Conservation (phyloP, 345 rosid species). For the Kernera saxatilis region DNA sequence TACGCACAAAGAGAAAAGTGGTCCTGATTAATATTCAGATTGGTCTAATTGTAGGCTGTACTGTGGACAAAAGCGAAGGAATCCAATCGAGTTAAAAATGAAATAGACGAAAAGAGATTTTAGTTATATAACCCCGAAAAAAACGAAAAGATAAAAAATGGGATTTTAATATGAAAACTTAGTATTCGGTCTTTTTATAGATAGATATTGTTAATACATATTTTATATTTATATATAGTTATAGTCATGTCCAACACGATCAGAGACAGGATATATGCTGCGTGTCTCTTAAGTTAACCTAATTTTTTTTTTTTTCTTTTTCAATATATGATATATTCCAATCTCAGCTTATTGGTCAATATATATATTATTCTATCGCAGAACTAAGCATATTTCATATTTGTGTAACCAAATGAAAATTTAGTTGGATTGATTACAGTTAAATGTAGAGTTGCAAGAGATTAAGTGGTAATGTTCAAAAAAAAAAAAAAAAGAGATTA, state of each 20-base stretch:
- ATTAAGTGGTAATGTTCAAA: not conserved
- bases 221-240: not conserved
- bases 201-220: not conserved
- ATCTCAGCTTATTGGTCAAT: not conserved
- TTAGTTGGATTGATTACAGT: not conserved
- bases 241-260: slow-evolving; percentile 7
- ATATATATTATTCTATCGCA: not conserved
- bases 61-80: slow-evolving; percentile 15
- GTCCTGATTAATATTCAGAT: slow-evolving; percentile 23
- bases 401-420: not conserved
- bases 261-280: slow-evolving; percentile 1
- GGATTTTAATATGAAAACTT: not conserved
- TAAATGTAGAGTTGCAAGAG: not conserved
- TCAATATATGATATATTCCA: not conserved
- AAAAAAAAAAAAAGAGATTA: no score
- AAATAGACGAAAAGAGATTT: not conserved
- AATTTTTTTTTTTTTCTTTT: not conserved
- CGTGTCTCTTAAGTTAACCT: slow-evolving; percentile 21
- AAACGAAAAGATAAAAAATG: not conserved
- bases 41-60: slow-evolving; percentile 18
- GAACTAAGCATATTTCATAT: not conserved
- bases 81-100: slow-evolving; percentile 6
- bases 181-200: slow-evolving; percentile 14
- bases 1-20: slow-evolving; percentile 18
- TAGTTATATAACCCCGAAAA: not conserved